Conservation (phyloP, 345 rosid genomes). For the Conringia planisiliqua region DNA sequence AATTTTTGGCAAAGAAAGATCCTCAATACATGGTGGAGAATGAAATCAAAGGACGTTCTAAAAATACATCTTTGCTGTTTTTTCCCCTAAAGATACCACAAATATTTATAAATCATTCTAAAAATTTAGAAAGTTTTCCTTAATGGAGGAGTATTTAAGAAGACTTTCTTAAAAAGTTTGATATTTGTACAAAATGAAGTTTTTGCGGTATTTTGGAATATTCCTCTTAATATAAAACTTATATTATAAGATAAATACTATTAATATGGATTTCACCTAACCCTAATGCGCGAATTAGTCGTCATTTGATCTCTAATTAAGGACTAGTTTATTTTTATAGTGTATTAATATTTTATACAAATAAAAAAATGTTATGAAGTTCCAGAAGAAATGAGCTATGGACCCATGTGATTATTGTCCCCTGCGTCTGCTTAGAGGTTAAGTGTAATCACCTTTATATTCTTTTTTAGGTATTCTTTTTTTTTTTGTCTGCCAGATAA, state of each 20-base stretch:
- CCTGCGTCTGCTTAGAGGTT: slow-evolving; percentile 33
- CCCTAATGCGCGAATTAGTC: slow-evolving; percentile 3
- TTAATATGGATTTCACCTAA: slow-evolving; percentile 18
- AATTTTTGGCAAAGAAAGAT: slow-evolving; percentile 11
- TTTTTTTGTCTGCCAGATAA: neutral
- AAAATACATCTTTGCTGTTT: neutral
- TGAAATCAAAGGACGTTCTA: neutral
- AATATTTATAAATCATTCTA: neutral
- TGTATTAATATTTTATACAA: neutral
- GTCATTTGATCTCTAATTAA: slow-evolving; percentile 3
- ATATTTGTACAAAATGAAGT: neutral
- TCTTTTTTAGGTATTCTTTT: neutral
- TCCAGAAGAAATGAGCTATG: slow-evolving; percentile 32
- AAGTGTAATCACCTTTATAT: slow-evolving; percentile 12
- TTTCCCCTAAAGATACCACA: neutral
- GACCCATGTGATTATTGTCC: slow-evolving; percentile 35
- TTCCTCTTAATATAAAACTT: neutral
- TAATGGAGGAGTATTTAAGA: neutral
- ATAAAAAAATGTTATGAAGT: neutral
- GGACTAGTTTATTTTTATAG: neutral
- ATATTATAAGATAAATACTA: neutral
- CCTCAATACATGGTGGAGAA: slow-evolving; percentile 20
- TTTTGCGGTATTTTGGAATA: neutral
- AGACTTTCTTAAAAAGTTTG: neutral
- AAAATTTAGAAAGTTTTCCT: neutral